Percentiles rank a stretch among this genome's conserved stretches.
Conservation (phyloP, 1,139 yeast genomes). For the Oligophagozyma castellii region DNA sequence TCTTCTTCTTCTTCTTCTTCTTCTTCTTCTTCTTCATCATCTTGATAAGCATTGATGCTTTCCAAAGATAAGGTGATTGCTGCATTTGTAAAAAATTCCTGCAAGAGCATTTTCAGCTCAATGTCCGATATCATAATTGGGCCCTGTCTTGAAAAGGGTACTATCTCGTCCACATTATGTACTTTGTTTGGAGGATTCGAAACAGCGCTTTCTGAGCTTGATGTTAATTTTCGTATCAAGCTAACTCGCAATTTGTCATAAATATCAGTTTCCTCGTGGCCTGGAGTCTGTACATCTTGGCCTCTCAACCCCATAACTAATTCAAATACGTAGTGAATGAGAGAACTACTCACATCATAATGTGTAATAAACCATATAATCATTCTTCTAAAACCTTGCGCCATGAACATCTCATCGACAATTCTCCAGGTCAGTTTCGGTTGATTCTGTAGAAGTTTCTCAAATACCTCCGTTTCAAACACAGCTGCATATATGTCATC, state of each 20-base stretch:
- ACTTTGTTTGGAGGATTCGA: conserved; percentile 1
- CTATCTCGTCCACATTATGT: background rate
- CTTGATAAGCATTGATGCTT: conserved; percentile 3
- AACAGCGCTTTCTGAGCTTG: conserved; percentile 8
- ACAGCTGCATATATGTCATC: conserved; percentile 34
- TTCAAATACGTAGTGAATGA: conserved; percentile 49
- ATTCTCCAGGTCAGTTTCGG: conserved; percentile 38
- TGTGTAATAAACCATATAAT: conserved; percentile 59
- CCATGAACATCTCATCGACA: conserved; percentile 59
- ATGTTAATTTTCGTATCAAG: conserved; percentile 8
- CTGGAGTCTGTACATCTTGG: no score
- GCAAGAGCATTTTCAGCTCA: conserved; percentile 53
- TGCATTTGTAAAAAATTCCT: conserved; percentile 49
- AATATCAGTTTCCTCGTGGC: conserved; percentile 11
- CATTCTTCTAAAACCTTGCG: conserved; percentile 43
- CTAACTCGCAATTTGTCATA: background rate
- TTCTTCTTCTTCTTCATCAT: conserved; percentile 2
- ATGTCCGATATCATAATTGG: conserved; percentile 36
- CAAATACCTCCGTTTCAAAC: conserved; percentile 33
- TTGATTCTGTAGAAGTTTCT: conserved; percentile 28
- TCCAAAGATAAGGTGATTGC: conserved; percentile 32
- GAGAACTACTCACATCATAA: conserved; percentile 36
- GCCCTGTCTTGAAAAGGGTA: conserved; percentile 41
- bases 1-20: background rate
- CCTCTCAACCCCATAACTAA: conserved; percentile 44